These are phyloP conservation scores for Camellia sinensis DNA, from an alignment of 148 eudicot species.

Conservation along the genomic window DNA sequence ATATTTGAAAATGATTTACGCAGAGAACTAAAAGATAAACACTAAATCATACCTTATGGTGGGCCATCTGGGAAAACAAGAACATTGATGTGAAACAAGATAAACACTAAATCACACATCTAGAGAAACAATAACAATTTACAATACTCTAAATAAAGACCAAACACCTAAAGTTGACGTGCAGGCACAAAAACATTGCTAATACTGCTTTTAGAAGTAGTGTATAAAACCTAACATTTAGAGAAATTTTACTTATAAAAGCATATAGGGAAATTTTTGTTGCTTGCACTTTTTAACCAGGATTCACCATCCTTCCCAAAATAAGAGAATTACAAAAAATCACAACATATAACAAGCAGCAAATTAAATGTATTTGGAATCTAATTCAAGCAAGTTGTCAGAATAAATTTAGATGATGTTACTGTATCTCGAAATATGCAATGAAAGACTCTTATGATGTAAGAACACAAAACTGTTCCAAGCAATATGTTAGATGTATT, in stretches of 20 bases:
- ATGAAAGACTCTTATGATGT: background rate
- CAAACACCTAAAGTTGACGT: no score
- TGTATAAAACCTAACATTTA: no score
- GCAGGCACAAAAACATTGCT: no score
- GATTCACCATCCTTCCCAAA: background rate
- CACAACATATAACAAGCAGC: background rate
- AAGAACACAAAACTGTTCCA: background rate
- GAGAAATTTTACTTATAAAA: background rate
- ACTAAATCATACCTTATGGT: no score
- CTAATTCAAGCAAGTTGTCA: background rate
- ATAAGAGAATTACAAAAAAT: background rate
- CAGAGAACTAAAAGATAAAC: no score
- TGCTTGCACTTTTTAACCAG: background rate
- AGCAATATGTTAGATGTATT: slow-evolving; percentile 12
- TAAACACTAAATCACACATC: no score
- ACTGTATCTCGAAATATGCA: background rate
- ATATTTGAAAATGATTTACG: no score
- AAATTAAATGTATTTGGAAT: background rate
- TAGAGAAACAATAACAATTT: no score
- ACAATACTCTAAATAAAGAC: no score
- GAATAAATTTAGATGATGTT: background rate
- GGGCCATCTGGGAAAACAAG: no score
- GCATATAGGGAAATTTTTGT: background rate
- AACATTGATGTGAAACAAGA: no score
- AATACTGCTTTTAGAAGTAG: no score